Percentiles rank a stretch among this genome's conserved stretches.
These are phyloP conservation scores for Ambrosia trifida DNA, from an alignment of 129 eudicot genomes.

Conservation along the genomic window DNA sequence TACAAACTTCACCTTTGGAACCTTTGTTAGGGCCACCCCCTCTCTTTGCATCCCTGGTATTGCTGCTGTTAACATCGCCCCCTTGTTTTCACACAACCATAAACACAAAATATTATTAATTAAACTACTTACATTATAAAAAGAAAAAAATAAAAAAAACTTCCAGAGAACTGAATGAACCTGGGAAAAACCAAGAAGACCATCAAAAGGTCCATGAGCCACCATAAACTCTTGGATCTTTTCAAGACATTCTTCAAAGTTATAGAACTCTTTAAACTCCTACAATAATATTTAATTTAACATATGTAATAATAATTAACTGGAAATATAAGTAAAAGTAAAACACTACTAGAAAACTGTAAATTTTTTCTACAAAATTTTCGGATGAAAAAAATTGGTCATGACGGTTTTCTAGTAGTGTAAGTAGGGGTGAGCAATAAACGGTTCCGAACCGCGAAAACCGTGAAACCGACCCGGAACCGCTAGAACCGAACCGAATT, in stretches of 20 bases:
- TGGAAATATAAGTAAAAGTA: background rate
- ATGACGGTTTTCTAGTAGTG: too few species aligned
- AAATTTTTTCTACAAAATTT: too few species aligned
- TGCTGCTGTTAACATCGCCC: conserved; percentile 40
- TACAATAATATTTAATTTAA: conserved; percentile 5
- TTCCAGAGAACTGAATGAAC: conserved; percentile 14
- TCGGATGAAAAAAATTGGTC: too few species aligned
- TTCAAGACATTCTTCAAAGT: conserved; percentile 46
- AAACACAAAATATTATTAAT: too few species aligned
- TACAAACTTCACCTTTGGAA: conserved; percentile 39
- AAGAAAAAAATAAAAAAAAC: background rate
- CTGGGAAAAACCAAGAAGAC: conserved; percentile 50
- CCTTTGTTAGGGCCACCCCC: conserved; percentile 34
- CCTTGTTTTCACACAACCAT: too few species aligned
- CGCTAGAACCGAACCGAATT: too few species aligned
- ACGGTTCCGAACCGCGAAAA: too few species aligned
- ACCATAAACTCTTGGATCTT: conserved; percentile 41
- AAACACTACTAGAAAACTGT: too few species aligned
- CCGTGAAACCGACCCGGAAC: too few species aligned
- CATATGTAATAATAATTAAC: background rate
- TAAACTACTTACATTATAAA: too few species aligned
- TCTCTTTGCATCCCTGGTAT: conserved; percentile 52
- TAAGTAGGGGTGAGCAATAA: too few species aligned
- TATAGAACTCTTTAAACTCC: conserved; percentile 34
- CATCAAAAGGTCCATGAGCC: conserved; percentile 55